phyloP scores from a whole-genome alignment of 129 eudicot species.

The Apium graveolens region DNA sequence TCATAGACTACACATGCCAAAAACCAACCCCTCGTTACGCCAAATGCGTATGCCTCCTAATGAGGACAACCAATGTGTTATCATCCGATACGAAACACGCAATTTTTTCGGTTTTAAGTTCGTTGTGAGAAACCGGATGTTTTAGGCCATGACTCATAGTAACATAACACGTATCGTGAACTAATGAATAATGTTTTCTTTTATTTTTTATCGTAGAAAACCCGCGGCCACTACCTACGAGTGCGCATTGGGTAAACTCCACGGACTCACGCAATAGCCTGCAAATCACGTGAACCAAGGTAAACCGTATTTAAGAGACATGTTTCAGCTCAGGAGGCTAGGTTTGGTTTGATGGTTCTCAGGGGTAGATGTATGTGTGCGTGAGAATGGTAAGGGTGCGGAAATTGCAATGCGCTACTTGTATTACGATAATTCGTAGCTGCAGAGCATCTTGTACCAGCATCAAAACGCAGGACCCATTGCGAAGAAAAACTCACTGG shows the following conservation, averaged over 20 bases:
- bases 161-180: not conserved
- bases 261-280: no score
- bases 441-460: not conserved
- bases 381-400: not conserved
- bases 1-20: not conserved
- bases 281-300: no score
- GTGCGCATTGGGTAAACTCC: no score
- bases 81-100: not conserved
- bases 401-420: not conserved
- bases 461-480: not conserved
- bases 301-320: no score
- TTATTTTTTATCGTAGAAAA: no score
- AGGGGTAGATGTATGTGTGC: not conserved
- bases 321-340: no score
- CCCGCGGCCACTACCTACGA: no score
- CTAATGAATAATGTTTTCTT: not conserved
- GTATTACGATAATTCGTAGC: not conserved
- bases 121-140: not conserved
- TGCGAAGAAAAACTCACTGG: not conserved
- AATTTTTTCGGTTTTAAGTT: not conserved
- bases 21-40: not conserved
- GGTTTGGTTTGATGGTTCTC: not conserved
- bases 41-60: not conserved
- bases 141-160: not conserved
- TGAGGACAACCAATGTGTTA: not conserved